Evolutionary conservation across 139 green algal genomes (phyloP).

Genomic region (Astrephomene gubernaculifera): DNA sequence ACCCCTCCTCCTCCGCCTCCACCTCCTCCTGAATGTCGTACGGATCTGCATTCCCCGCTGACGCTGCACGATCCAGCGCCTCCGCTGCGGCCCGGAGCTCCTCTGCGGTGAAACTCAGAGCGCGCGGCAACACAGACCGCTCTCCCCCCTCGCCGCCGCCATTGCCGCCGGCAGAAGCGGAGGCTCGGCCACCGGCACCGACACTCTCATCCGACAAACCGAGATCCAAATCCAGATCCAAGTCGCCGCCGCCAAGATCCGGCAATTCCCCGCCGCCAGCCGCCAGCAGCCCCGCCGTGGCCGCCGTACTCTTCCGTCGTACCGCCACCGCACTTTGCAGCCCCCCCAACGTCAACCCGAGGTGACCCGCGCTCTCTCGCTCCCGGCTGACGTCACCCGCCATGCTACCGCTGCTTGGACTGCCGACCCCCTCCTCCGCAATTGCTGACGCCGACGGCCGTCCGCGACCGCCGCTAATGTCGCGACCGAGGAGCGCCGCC

Average conservation of each 20-base stretch:
- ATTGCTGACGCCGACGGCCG: no score
- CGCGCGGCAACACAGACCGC: neutral
- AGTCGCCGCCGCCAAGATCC: neutral
- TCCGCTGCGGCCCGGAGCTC: neutral
- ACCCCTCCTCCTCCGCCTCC: no score
- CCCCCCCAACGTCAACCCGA: neutral
- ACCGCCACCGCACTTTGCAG: constrained; percentile 3
- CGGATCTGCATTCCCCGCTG: neutral
- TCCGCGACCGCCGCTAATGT: neutral
- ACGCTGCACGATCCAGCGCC: neutral
- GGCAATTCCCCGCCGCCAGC: neutral
- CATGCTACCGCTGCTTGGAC: constrained; percentile 10
- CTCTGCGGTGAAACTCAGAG: neutral
- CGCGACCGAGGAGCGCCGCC: constrained; percentile 15
- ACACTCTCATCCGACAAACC: neutral
- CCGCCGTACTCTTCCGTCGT: neutral
- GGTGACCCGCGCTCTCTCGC: constrained; percentile 1
- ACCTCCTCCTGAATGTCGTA: neutral
- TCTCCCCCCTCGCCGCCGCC: neutral
- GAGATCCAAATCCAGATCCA: constrained; percentile 21
- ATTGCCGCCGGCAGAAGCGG: neutral
- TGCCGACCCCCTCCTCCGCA: neutral
- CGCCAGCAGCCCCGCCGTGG: neutral
- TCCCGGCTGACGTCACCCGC: neutral
- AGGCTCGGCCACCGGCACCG: neutral